These are phyloP conservation scores for Nothophoma quercina DNA, from an alignment of 2,329 filamentous ascomycete genomes.

Conservation along the genomic window DNA sequence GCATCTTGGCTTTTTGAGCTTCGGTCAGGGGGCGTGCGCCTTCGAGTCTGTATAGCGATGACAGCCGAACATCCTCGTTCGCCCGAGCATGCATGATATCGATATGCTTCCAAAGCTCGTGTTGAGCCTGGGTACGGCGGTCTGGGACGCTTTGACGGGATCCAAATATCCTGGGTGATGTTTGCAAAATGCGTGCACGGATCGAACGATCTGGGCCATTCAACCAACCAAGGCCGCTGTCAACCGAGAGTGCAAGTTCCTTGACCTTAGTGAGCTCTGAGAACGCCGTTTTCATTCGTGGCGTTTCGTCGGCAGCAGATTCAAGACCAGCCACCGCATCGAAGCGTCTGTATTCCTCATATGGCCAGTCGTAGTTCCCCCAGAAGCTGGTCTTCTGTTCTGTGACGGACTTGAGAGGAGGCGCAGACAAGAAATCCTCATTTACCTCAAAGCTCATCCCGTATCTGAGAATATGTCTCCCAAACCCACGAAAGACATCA, in stretches of 20 bases:
- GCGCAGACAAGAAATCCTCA: constrained; percentile 58
- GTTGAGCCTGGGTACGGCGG: constrained; percentile 44
- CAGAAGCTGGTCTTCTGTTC: constrained; percentile 66
- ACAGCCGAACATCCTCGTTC: constrained; percentile 34
- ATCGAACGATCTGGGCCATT: constrained; percentile 66
- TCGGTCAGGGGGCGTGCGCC: constrained; percentile 24
- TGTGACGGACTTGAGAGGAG: constrained; percentile 65
- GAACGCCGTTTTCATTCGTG: constrained; percentile 68
- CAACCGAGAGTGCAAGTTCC: constrained; percentile 72
- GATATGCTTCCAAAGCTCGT: constrained; percentile 48
- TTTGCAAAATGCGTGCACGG: constrained; percentile 56
- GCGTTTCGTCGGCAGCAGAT: constrained; percentile 68
- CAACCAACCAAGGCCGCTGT: constrained; percentile 73
- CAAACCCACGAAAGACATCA: constrained; percentile 68
- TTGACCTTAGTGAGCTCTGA: constrained; percentile 62
- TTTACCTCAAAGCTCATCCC: constrained; percentile 74
- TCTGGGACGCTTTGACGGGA: constrained; percentile 49
- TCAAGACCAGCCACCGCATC: constrained; percentile 67
- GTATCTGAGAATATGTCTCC: constrained; percentile 67
- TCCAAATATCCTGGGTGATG: constrained; percentile 57
- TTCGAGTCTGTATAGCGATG: constrained; percentile 41
- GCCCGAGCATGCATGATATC: constrained; percentile 28
- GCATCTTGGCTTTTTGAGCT: constrained; percentile 17
- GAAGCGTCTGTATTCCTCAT: constrained; percentile 66
- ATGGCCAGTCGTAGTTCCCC: constrained; percentile 72